A percentile compares a stretch with the other conserved stretches of the same genome.
phyloP scores from a whole-genome alignment of 1,284 basidiomycete species.

The Takashimella koratensis region DNA sequence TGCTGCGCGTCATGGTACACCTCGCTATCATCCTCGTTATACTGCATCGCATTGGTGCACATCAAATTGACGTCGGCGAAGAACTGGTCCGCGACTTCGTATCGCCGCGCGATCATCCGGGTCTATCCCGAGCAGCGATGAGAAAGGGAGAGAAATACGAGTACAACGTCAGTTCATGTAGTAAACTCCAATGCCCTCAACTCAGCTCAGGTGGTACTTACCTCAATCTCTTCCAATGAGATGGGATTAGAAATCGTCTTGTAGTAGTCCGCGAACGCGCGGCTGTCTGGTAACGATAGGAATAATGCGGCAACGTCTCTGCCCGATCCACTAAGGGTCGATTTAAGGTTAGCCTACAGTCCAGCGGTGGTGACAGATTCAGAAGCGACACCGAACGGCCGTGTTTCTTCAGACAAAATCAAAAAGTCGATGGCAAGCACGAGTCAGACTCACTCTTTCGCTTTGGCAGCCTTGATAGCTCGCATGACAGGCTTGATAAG shows the following conservation, averaged over 20 bases:
- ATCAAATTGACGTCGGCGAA: conserved; percentile 78
- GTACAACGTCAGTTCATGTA: too few species aligned
- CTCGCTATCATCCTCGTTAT: conserved; percentile 79
- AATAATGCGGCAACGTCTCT: conserved; percentile 68
- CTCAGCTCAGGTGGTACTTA: conserved; percentile 48
- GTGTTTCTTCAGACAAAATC: too few species aligned
- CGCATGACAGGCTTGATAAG: conserved; percentile 44
- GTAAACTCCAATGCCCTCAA: neutral
- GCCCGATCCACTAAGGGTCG: conserved; percentile 53
- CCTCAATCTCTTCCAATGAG: conserved; percentile 76
- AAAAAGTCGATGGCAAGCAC: neutral
- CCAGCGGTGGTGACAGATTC: too few species aligned
- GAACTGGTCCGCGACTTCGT: conserved; percentile 66
- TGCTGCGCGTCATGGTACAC: conserved; percentile 80
- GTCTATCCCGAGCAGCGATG: conserved; percentile 29
- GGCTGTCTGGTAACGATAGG: conserved; percentile 68
- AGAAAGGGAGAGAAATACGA: neutral
- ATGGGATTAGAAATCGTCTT: conserved; percentile 77
- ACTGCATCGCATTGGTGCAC: conserved; percentile 84
- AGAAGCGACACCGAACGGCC: too few species aligned
- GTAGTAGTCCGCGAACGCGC: conserved; percentile 89
- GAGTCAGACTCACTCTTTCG: conserved; percentile 35
- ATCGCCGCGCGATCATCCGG: conserved; percentile 63
- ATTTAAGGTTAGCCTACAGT: too few species aligned
- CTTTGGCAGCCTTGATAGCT: conserved; percentile 33